A percentile compares a stretch with the other conserved stretches of the same genome.
phyloP scores from a whole-genome alignment of 2,329 filamentous ascomycete species.

The Arthrobotrys megalospora region DNA sequence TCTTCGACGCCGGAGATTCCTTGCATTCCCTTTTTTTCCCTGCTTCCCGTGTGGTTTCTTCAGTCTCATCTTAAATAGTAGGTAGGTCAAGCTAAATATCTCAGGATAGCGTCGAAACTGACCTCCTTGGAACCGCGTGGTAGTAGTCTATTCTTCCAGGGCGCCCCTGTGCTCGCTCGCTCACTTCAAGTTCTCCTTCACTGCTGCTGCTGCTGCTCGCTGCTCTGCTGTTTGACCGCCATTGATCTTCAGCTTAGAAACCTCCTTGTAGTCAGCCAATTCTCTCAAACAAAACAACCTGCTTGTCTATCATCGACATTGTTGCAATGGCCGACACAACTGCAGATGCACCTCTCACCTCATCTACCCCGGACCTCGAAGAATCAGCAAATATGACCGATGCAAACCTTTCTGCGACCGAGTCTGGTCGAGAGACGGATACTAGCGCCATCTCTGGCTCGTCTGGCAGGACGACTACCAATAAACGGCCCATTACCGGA shows the following conservation, averaged over 20 bases:
- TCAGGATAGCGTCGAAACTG: slow-evolving; percentile 33
- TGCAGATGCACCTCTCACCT: slow-evolving; percentile 47
- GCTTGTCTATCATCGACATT: neutral
- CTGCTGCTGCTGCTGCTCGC: neutral
- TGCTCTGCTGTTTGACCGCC: neutral
- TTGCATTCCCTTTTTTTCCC: slow-evolving; percentile 40
- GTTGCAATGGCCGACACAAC: slow-evolving; percentile 46
- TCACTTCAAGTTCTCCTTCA: neutral
- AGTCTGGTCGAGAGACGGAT: slow-evolving; percentile 53
- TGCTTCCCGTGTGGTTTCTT: slow-evolving; percentile 32
- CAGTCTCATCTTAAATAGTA: neutral
- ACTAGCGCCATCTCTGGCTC: slow-evolving; percentile 50
- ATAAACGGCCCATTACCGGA: slow-evolving; percentile 42
- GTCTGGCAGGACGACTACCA: slow-evolving; percentile 52
- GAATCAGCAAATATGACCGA: slow-evolving; percentile 40
- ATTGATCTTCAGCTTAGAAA: too few species aligned
- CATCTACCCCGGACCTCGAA: slow-evolving; percentile 55
- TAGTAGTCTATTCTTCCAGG: slow-evolving; percentile 4
- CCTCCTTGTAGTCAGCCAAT: neutral
- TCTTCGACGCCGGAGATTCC: neutral
- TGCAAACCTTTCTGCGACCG: slow-evolving; percentile 49
- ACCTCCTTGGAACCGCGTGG: slow-evolving; percentile 35
- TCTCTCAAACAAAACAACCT: neutral
- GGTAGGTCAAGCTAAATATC: slow-evolving; percentile 19
- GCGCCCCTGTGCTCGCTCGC: slow-evolving; percentile 14